Conservation (phyloP, 306 rosid genomes). For the Nissolia schottii region DNA sequence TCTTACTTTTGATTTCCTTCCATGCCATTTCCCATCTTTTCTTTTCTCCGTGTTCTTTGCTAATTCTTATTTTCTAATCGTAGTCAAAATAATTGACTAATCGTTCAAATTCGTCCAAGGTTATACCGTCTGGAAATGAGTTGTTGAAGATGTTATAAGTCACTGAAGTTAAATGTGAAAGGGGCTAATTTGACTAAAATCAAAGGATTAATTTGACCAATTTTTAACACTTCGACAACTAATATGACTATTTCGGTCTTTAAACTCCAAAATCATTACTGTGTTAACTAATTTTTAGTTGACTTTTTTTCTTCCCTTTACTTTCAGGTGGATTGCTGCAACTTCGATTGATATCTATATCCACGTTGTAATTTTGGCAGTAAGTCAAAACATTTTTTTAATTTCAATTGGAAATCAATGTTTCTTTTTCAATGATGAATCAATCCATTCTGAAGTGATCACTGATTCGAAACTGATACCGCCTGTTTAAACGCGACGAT, state of each 20-base stretch:
- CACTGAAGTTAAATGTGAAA: too few species aligned
- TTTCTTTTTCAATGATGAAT: not conserved
- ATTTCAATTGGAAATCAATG: not conserved
- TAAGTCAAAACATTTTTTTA: slow-evolving; percentile 27
- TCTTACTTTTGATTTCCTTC: not conserved
- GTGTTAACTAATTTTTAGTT: too few species aligned
- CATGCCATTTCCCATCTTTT: not conserved
- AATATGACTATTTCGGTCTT: too few species aligned
- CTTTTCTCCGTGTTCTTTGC: not conserved
- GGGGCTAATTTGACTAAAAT: too few species aligned
- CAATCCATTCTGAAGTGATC: not conserved
- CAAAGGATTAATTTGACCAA: too few species aligned
- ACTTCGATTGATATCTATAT: slow-evolving; percentile 79
- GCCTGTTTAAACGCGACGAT: not conserved
- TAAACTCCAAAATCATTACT: too few species aligned
- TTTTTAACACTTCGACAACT: too few species aligned
- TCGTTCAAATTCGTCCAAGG: too few species aligned
- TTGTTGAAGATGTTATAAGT: too few species aligned
- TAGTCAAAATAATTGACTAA: not conserved
- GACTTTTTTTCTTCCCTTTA: not conserved
- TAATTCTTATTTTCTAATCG: not conserved
- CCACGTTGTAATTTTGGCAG: slow-evolving; percentile 53
- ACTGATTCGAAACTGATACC: not conserved
- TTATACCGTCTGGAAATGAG: too few species aligned
- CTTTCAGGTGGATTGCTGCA: slow-evolving; percentile 73